Percentiles rank a stretch among this genome's conserved stretches.
These are phyloP conservation scores for Melanogaster broomeanus DNA, from an alignment of 768 basidiomycete species.

Conservation along the genomic window DNA sequence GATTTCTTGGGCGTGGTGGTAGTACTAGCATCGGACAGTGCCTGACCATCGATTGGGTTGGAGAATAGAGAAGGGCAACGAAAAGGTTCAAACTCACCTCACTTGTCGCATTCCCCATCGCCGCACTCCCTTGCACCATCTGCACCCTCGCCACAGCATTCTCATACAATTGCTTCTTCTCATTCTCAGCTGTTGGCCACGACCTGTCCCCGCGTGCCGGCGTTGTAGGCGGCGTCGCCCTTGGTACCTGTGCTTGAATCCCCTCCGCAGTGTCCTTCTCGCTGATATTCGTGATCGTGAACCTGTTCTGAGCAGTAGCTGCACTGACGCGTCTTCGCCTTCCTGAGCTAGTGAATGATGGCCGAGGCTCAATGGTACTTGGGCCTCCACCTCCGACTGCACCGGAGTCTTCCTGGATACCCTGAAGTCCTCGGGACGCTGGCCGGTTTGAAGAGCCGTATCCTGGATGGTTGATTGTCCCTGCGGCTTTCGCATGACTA, in stretches of 20 bases:
- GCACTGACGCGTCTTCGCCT: slow-evolving; percentile 36
- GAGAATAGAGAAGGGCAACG: neutral
- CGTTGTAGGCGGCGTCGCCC: slow-evolving; percentile 19
- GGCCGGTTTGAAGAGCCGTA: slow-evolving; percentile 20
- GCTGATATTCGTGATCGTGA: slow-evolving; percentile 45
- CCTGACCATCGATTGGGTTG: slow-evolving; percentile 12
- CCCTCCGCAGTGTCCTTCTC: slow-evolving; percentile 42
- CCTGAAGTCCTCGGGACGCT: slow-evolving; percentile 14
- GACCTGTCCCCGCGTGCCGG: slow-evolving; percentile 15
- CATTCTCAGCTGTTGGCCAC: slow-evolving; percentile 43
- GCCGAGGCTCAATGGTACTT: slow-evolving; percentile 7
- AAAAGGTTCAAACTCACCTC: slow-evolving; percentile 22
- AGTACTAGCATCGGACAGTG: slow-evolving; percentile 2
- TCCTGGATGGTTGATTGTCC: slow-evolving; percentile 31
- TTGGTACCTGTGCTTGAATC: slow-evolving; percentile 17
- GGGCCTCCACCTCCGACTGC: neutral
- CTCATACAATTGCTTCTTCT: slow-evolving; percentile 43
- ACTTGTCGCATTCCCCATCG: slow-evolving; percentile 25
- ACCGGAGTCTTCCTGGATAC: slow-evolving; percentile 24
- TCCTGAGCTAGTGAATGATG: neutral
- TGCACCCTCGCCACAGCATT: slow-evolving; percentile 41
- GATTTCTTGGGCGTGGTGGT: slow-evolving; percentile 16
- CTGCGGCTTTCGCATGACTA: slow-evolving; percentile 8
- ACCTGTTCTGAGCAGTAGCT: slow-evolving; percentile 29
- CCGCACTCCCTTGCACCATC: slow-evolving; percentile 36